phyloP scores from a whole-genome alignment of 257 asterid species.

The Pogostemon cablin region DNA sequence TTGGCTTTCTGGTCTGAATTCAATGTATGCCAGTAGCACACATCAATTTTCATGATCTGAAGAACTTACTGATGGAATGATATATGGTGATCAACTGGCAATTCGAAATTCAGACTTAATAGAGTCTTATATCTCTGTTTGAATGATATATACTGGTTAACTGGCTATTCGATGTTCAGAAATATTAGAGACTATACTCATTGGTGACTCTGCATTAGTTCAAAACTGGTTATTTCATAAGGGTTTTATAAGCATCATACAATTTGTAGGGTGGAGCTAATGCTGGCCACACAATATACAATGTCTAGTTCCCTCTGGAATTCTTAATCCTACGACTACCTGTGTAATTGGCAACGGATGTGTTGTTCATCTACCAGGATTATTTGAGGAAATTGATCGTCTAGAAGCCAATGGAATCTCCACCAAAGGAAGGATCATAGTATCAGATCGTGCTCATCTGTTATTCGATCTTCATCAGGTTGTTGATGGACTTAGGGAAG shows the following conservation, averaged over 20 bases:
- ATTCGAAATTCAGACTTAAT: too few relatives aligned
- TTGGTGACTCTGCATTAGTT: neutral
- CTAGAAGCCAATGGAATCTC: conserved; percentile 88
- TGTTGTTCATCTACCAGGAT: conserved; percentile 87
- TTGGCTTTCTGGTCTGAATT: neutral
- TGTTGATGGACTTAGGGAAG: conserved; percentile 89
- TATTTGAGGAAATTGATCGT: conserved; percentile 78
- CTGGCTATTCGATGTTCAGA: neutral
- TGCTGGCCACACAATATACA: conserved; percentile 98
- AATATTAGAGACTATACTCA: neutral
- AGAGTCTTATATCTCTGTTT: neutral
- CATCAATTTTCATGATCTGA: too few relatives aligned
- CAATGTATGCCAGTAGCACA: too few relatives aligned
- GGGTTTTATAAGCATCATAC: conserved; percentile 2
- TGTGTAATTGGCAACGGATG: conserved; percentile 93
- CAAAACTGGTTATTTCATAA: too few relatives aligned
- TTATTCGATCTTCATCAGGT: conserved; percentile 90
- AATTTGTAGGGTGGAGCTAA: conserved; percentile 89
- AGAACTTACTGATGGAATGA: too few relatives aligned
- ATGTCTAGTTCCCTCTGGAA: conserved; percentile 96
- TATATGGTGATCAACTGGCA: too few relatives aligned
- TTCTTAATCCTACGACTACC: conserved; percentile 57
- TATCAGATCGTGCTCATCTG: conserved; percentile 94
- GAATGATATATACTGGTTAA: conserved; percentile 12
- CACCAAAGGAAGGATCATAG: conserved; percentile 82